phyloP scores from a whole-genome alignment of 2,329 filamentous ascomycete species.

The Claviceps digitariae region DNA sequence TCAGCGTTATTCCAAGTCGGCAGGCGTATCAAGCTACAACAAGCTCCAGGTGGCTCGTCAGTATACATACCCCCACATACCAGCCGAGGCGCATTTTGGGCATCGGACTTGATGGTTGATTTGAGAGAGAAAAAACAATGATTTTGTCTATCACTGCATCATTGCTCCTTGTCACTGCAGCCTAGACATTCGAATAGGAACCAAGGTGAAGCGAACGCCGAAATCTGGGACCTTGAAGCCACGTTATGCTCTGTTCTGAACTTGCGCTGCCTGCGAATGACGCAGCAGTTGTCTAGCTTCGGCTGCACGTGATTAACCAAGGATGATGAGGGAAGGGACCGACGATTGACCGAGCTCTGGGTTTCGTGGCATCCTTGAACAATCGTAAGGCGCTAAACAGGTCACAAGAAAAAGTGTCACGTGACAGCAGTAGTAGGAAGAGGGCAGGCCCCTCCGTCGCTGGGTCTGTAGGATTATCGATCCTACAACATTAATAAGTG shows the following conservation, averaged over 20 bases:
- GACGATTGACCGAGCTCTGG: background rate
- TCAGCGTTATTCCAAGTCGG: conserved; percentile 11
- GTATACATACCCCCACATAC: conserved; percentile 45
- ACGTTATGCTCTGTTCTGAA: conserved; percentile 3
- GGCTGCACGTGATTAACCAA: conserved; percentile 2
- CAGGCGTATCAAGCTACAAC: background rate
- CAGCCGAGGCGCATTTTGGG: conserved; percentile 43
- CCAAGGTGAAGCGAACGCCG: background rate
- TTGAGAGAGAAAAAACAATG: too few relatives aligned
- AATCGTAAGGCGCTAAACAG: too few relatives aligned
- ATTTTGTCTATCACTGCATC: conserved; percentile 2
- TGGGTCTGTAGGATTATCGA: too few relatives aligned
- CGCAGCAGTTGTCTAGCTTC: background rate
- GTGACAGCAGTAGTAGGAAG: too few relatives aligned
- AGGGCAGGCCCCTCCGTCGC: too few relatives aligned
- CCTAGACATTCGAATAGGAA: background rate
- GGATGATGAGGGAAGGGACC: background rate
- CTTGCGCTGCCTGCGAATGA: background rate
- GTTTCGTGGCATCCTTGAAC: too few relatives aligned
- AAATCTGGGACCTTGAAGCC: conserved; percentile 1
- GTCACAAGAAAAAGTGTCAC: too few relatives aligned
- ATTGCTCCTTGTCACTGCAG: background rate
- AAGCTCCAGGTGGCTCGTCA: background rate
- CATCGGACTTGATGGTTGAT: conserved; percentile 11
- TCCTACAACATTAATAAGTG: too few relatives aligned